A percentile compares a stretch with the other conserved stretches of the same genome.
phyloP scores from a whole-genome alignment of 2,329 filamentous ascomycete genomes.

The Leptographium procerum region DNA sequence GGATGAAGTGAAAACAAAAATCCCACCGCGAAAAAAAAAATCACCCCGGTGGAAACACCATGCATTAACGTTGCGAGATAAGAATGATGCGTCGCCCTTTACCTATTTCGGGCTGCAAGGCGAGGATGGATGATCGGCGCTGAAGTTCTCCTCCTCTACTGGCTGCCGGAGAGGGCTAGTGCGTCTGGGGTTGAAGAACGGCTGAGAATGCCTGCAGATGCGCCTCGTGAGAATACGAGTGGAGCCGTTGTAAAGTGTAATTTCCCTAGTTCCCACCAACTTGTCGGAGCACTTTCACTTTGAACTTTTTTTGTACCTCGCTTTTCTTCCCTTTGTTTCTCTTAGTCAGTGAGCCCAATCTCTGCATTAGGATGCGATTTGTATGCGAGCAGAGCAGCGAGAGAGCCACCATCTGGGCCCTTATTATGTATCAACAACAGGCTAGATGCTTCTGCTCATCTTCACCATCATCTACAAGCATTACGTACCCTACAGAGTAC shows the following conservation, averaged over 20 bases:
- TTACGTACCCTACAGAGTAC: too few species aligned
- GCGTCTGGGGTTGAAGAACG: not conserved
- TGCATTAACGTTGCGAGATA: too few species aligned
- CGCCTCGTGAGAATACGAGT: not conserved
- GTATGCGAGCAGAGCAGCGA: not conserved
- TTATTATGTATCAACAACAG: too few species aligned
- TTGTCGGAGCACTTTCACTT: not conserved
- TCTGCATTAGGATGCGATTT: too few species aligned
- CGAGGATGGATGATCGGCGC: not conserved
- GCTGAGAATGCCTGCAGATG: not conserved
- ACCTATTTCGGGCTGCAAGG: too few species aligned
- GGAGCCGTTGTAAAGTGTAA: not conserved
- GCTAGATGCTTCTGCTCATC: too few species aligned
- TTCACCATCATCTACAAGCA: too few species aligned
- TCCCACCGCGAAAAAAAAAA: too few species aligned
- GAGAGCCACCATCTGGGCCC: not conserved
- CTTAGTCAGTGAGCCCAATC: not conserved
- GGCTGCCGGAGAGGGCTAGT: not conserved
- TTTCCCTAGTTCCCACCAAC: not conserved
- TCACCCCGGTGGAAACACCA: too few species aligned
- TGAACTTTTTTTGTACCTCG: not conserved
- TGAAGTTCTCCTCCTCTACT: not conserved
- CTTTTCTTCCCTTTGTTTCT: not conserved
- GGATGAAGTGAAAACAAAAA: too few species aligned
- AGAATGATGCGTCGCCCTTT: too few species aligned